Evolutionary conservation across 2,329 filamentous ascomycete genomes (phyloP).

Genomic region (Trichoderma sp.): DNA sequence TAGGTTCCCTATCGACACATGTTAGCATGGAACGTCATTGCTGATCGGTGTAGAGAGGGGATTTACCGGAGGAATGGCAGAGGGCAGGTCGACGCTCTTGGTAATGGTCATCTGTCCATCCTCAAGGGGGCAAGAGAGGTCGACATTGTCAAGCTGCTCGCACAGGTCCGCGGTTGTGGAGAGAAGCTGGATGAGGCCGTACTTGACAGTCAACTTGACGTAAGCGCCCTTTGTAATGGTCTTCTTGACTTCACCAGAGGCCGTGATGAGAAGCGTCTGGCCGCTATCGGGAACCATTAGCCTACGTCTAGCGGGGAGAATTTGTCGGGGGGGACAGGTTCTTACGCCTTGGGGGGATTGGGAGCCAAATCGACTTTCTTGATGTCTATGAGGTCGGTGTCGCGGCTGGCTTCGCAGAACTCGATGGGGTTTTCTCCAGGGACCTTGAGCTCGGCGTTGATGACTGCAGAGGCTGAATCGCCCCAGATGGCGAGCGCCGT

Average conservation of each 20-base stretch:
- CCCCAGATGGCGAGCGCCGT: conserved; percentile 43
- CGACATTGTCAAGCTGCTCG: conserved; percentile 83
- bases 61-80: conserved; percentile 83
- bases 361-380: conserved; percentile 75
- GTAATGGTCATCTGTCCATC: conserved; percentile 69
- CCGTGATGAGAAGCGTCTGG: conserved; percentile 71
- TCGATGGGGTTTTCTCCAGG: conserved; percentile 82
- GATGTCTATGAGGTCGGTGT: conserved; percentile 69
- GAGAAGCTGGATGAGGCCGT: conserved; percentile 86
- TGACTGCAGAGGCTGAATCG: conserved; percentile 34
- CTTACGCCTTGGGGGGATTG: conserved; percentile 81
- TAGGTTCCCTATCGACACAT: conserved; percentile 69
- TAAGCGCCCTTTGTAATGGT: conserved; percentile 74
- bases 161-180: conserved; percentile 79
- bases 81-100: conserved; percentile 82
- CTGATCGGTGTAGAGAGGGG: too few relatives aligned
- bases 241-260: conserved; percentile 70
- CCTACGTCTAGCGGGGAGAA: neutral
- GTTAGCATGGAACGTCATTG: conserved; percentile 21
- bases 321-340: neutral
- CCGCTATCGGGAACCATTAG: conserved; percentile 56
- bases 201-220: conserved; percentile 83
- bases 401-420: conserved; percentile 67
- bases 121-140: conserved; percentile 83
- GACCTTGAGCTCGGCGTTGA: conserved; percentile 58